Percentiles rank a stretch among this genome's conserved stretches.
Conservation (phyloP, 2,329 filamentous ascomycete species). For the Aspergillus ochraceus region DNA sequence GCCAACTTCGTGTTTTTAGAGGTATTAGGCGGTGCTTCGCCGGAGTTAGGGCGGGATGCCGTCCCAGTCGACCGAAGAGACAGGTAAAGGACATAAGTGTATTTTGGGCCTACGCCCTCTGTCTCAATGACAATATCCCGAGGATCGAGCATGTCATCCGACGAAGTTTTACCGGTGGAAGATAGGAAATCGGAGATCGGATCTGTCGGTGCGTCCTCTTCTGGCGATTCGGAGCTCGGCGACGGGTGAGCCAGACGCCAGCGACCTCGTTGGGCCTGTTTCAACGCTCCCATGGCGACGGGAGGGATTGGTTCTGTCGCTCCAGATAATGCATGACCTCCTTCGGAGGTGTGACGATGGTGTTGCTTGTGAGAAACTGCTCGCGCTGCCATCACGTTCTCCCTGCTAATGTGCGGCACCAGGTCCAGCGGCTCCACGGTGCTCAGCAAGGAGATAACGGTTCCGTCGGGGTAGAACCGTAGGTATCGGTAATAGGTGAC, state of each 20-base stretch:
- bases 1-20: constrained; percentile 79
- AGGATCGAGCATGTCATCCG: constrained; percentile 29
- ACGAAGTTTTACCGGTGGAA: constrained; percentile 15
- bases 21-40: constrained; percentile 33
- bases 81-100: constrained; percentile 81
- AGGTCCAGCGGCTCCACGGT: constrained; percentile 83
- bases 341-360: constrained; percentile 42
- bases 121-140: constrained; percentile 80
- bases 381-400: constrained; percentile 56
- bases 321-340: constrained; percentile 33
- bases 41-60: constrained; percentile 49
- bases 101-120: constrained; percentile 74
- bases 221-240: constrained; percentile 19
- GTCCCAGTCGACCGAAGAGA: constrained; percentile 57
- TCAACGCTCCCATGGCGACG: constrained; percentile 59
- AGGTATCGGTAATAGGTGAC: constrained; percentile 98
- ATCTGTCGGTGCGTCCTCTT: constrained; percentile 30
- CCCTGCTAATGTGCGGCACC: constrained; percentile 76
- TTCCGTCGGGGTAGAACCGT: constrained; percentile 89
- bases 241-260: constrained; percentile 63
- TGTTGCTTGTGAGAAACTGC: constrained; percentile 32
- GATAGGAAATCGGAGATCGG: constrained; percentile 29
- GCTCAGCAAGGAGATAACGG: constrained; percentile 75
- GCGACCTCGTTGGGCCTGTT: constrained; percentile 64
- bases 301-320: constrained; percentile 36